Evolutionary conservation across 2,329 filamentous ascomycete species (phyloP).

Genomic region (Cladophialophora carrionii): DNA sequence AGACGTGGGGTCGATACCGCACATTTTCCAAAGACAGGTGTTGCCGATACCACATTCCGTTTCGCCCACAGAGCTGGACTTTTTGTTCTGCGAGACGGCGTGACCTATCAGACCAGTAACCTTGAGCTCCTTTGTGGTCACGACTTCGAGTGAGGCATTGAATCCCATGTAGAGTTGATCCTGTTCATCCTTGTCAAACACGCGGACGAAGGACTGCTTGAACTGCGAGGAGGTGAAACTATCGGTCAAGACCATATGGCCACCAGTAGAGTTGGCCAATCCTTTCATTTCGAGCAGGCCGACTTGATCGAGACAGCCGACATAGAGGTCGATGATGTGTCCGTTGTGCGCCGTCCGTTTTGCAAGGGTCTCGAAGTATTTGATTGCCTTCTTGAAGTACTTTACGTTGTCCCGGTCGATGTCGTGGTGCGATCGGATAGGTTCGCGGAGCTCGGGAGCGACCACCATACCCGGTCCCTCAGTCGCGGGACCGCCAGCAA

Average conservation of each 20-base stretch:
- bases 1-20: conserved; percentile 88
- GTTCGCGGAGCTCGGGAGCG: conserved; percentile 90
- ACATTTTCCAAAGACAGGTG: conserved; percentile 99
- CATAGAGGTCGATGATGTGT: conserved; percentile 96
- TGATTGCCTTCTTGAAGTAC: conserved; percentile 98
- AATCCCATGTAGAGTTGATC: conserved; percentile 98
- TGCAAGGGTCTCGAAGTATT: conserved; percentile 94
- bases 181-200: conserved; percentile 95
- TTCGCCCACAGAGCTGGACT: conserved; percentile 93
- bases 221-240: conserved; percentile 99
- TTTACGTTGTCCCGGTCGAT: conserved; percentile 99
- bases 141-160: conserved; percentile 91
- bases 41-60: conserved; percentile 98
- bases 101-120: conserved; percentile 97
- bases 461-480: conserved; percentile 98
- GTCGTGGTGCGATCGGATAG: conserved; percentile 96
- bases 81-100: conserved; percentile 95
- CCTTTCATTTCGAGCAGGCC: conserved; percentile 98
- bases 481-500: conserved; percentile 90
- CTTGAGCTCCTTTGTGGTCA: conserved; percentile 97
- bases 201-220: conserved; percentile 94
- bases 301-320: conserved; percentile 95
- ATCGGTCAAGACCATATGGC: conserved; percentile 97
- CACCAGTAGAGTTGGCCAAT: conserved; percentile 91
- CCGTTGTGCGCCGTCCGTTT: conserved; percentile 96